Evolutionary conservation across 2,329 filamentous ascomycete species (phyloP).

Genomic region (Penicillium paneum): DNA sequence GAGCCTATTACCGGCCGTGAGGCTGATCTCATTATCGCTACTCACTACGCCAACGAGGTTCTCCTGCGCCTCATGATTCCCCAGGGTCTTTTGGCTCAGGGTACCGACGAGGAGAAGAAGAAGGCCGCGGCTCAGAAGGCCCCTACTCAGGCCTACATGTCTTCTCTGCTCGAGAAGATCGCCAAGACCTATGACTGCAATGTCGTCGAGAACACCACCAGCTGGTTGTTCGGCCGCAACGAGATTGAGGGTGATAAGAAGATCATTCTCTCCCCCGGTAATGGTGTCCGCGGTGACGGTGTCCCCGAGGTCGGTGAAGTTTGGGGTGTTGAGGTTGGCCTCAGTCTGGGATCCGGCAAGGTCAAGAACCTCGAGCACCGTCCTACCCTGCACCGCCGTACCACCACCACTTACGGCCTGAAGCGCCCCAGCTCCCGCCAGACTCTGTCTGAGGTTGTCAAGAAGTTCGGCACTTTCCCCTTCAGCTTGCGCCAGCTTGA

Average conservation of each 20-base stretch:
- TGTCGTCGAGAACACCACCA: slow-evolving; percentile 95
- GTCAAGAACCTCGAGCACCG: slow-evolving; percentile 87
- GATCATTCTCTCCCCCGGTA: slow-evolving; percentile 79
- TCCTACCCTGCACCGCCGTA: slow-evolving; percentile 88
- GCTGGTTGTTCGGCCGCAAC: slow-evolving; percentile 93
- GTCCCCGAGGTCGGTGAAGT: slow-evolving; percentile 84
- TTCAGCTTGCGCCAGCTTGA: slow-evolving; percentile 97
- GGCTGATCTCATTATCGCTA: slow-evolving; percentile 86
- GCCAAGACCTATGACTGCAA: slow-evolving; percentile 87
- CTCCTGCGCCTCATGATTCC: slow-evolving; percentile 87
- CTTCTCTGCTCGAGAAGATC: slow-evolving; percentile 82
- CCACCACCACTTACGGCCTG: slow-evolving; percentile 82
- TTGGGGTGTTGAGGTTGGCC: slow-evolving; percentile 95
- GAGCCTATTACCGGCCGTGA: slow-evolving; percentile 69
- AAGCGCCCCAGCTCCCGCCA: slow-evolving; percentile 93
- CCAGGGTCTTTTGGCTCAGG: slow-evolving; percentile 76
- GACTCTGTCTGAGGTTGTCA: slow-evolving; percentile 88
- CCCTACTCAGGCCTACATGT: slow-evolving; percentile 82
- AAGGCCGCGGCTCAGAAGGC: slow-evolving; percentile 81
- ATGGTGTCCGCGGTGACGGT: slow-evolving; percentile 88
- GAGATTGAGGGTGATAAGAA: slow-evolving; percentile 98
- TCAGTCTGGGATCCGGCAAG: slow-evolving; percentile 88
- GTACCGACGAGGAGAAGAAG: slow-evolving; percentile 91
- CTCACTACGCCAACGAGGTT: slow-evolving; percentile 92
- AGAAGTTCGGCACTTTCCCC: slow-evolving; percentile 96